Evolutionary conservation across 2,329 filamentous ascomycete species (phyloP).

Genomic region (Paraphaeosphaeria minitans): DNA sequence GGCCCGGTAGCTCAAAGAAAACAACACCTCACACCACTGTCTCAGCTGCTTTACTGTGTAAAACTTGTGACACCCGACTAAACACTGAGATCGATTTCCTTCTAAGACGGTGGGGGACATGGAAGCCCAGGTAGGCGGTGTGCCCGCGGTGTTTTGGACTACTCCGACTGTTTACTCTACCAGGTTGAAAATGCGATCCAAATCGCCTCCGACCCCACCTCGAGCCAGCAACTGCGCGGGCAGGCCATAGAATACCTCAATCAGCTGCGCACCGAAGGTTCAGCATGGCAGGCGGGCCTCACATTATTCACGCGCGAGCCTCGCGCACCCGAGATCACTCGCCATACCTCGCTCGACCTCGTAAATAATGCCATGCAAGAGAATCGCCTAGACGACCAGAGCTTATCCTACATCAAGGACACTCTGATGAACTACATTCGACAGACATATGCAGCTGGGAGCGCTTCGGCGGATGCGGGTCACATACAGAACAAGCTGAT

Average conservation of each 20-base stretch:
- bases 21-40: slow-evolving; percentile 21
- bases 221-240: slow-evolving; percentile 73
- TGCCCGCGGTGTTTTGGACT: slow-evolving; percentile 1
- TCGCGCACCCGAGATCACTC: slow-evolving; percentile 78
- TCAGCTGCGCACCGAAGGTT: slow-evolving; percentile 79
- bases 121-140: slow-evolving; percentile 44
- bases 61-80: slow-evolving; percentile 17
- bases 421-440: slow-evolving; percentile 81
- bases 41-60: slow-evolving; percentile 27
- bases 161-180: slow-evolving; percentile 2
- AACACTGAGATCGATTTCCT: slow-evolving; percentile 20
- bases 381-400: slow-evolving; percentile 73
- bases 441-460: slow-evolving; percentile 70
- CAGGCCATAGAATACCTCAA: slow-evolving; percentile 82
- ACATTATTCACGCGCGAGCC: slow-evolving; percentile 81
- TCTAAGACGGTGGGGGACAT: slow-evolving; percentile 42
- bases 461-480: slow-evolving; percentile 68
- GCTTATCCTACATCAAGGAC: slow-evolving; percentile 77
- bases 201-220: slow-evolving; percentile 84
- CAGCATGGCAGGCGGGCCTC: slow-evolving; percentile 90
- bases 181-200: slow-evolving; percentile 94
- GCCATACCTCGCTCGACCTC: slow-evolving; percentile 87
- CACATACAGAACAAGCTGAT: slow-evolving; percentile 95
- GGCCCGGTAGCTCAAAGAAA: slow-evolving; percentile 41
- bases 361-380: slow-evolving; percentile 90